phyloP scores from a whole-genome alignment of 345 rosid species.

The Aquilaria sinensis region DNA sequence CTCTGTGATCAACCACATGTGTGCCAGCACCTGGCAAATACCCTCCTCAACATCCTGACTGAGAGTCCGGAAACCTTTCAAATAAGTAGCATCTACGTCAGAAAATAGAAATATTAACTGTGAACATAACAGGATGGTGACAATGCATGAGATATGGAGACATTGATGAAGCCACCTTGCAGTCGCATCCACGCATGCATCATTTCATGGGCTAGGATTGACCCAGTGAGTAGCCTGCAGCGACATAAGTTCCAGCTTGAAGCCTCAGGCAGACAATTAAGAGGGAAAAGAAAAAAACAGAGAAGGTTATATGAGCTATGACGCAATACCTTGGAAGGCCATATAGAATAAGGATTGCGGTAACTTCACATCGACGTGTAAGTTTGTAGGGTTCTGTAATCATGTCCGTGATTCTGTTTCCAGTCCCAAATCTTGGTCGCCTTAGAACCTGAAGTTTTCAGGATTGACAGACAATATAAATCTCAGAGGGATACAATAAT shows the following conservation, averaged over 20 bases:
- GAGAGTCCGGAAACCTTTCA: slow-evolving; percentile 67
- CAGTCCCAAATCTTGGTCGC: slow-evolving; percentile 60
- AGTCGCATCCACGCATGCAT: slow-evolving; percentile 99
- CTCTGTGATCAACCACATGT: slow-evolving; percentile 80
- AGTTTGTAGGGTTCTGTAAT: slow-evolving; percentile 78
- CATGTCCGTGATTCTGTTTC: slow-evolving; percentile 49
- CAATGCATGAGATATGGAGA: neutral
- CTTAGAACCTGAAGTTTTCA: slow-evolving; percentile 44
- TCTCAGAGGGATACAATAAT: slow-evolving; percentile 1
- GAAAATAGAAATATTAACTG: neutral
- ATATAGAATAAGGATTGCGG: slow-evolving; percentile 90
- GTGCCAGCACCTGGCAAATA: slow-evolving; percentile 94
- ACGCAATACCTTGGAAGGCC: slow-evolving; percentile 90
- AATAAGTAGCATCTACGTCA: slow-evolving; percentile 5
- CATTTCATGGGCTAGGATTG: slow-evolving; percentile 97
- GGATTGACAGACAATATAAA: slow-evolving; percentile 5
- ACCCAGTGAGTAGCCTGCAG: slow-evolving; percentile 84
- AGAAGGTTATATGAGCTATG: neutral
- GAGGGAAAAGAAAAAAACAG: neutral
- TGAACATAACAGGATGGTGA: neutral
- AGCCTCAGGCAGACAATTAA: neutral
- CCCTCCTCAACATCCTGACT: slow-evolving; percentile 96
- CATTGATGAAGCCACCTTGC: slow-evolving; percentile 39
- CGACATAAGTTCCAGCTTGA: neutral
- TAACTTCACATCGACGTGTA: slow-evolving; percentile 79